Percentiles rank a stretch among this genome's conserved stretches.
Evolutionary conservation across 2,329 filamentous ascomycete genomes (phyloP).

Genomic region (Trichoderma sp.): DNA sequence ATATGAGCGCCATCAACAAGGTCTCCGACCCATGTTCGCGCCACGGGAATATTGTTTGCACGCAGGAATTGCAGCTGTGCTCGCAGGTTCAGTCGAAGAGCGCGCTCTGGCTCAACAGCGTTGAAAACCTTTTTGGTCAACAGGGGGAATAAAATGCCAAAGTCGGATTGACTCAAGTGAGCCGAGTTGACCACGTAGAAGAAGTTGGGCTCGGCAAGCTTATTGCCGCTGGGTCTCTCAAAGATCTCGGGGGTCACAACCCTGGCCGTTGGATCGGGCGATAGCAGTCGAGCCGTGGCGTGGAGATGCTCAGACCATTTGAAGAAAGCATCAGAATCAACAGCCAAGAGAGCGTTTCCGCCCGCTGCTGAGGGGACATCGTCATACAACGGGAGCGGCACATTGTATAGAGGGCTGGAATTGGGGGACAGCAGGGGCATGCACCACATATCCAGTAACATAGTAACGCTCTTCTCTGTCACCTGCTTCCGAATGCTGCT

Average conservation of each 20-base stretch:
- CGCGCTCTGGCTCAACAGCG: slow-evolving; percentile 59
- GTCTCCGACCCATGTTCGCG: slow-evolving; percentile 52
- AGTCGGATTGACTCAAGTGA: slow-evolving; percentile 81
- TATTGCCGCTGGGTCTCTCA: slow-evolving; percentile 46
- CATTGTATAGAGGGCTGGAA: slow-evolving; percentile 65
- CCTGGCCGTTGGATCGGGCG: slow-evolving; percentile 52
- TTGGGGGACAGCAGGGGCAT: slow-evolving; percentile 67
- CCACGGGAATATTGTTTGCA: slow-evolving; percentile 50
- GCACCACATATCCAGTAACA: slow-evolving; percentile 81
- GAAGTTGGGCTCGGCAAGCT: slow-evolving; percentile 60
- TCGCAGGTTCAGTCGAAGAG: slow-evolving; percentile 60
- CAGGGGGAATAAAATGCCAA: slow-evolving; percentile 79
- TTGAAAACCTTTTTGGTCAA: slow-evolving; percentile 60
- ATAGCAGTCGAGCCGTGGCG: slow-evolving; percentile 66
- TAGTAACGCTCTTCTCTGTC: slow-evolving; percentile 63
- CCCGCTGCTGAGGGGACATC: slow-evolving; percentile 52
- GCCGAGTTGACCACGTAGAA: slow-evolving; percentile 76
- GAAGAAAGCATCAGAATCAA: slow-evolving; percentile 76
- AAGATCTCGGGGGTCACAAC: slow-evolving; percentile 46
- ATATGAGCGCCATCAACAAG: slow-evolving; percentile 50
- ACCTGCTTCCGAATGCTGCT: slow-evolving; percentile 66
- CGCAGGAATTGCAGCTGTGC: slow-evolving; percentile 60
- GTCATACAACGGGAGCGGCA: slow-evolving; percentile 71
- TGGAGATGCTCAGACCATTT: slow-evolving; percentile 75
- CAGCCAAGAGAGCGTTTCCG: slow-evolving; percentile 63